Conservation (phyloP, 176 grass and related monocot species). For the Metroxylon sagu region DNA sequence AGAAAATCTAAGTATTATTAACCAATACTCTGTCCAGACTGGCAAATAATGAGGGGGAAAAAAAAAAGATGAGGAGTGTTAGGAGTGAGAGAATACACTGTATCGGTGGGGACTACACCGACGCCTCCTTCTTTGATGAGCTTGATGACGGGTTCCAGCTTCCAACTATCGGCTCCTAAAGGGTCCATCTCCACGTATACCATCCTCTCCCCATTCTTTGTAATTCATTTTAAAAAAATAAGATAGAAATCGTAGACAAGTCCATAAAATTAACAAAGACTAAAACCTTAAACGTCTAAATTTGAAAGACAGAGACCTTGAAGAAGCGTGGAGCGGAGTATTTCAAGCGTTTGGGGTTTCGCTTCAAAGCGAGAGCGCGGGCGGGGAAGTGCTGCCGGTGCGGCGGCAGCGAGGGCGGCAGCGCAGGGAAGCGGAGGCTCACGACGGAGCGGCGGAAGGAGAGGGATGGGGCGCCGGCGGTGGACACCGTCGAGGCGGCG, state of each 20-base stretch:
- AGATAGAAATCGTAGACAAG: neutral
- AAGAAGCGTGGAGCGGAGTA: slow-evolving; percentile 62
- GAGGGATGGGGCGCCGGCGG: neutral
- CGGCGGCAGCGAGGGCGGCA: neutral
- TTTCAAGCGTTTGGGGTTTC: slow-evolving; percentile 85
- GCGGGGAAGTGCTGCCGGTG: slow-evolving; percentile 7
- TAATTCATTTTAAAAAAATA: neutral
- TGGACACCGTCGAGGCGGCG: neutral
- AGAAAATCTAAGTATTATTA: no score
- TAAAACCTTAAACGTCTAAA: neutral
- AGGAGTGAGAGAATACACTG: slow-evolving; percentile 41
- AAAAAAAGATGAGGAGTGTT: neutral
- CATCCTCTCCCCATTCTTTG: slow-evolving; percentile 66
- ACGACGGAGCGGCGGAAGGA: slow-evolving; percentile 22
- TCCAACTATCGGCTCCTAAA: slow-evolving; percentile 60
- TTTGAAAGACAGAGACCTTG: slow-evolving; percentile 27
- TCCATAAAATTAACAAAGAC: neutral
- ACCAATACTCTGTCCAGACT: no score
- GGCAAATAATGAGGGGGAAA: neutral
- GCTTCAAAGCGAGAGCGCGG: slow-evolving; percentile 49
- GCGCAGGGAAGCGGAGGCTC: neutral
- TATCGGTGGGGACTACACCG: slow-evolving; percentile 79
- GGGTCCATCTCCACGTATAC: slow-evolving; percentile 62
- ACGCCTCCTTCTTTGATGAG: slow-evolving; percentile 78
- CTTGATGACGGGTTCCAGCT: slow-evolving; percentile 60